Evolutionary conservation across 768 basidiomycete genomes (phyloP).

Genomic region (Rhodosporidiobolus sp.): DNA sequence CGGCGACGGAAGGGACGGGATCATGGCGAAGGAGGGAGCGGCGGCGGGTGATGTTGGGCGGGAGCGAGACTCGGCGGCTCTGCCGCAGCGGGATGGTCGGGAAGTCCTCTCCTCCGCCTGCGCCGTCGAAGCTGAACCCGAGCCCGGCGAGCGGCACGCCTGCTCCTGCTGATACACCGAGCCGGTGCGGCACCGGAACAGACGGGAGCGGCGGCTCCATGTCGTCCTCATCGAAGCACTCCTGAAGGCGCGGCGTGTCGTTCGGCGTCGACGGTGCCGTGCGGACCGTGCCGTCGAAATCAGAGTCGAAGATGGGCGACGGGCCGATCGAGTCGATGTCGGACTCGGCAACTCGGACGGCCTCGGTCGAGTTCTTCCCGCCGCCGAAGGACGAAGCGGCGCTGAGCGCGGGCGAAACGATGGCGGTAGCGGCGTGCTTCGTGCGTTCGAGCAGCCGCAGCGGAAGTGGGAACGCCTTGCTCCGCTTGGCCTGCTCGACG

Average conservation of each 20-base stretch:
- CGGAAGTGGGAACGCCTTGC: constrained; percentile 22
- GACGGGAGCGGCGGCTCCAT: constrained; percentile 9
- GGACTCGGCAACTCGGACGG: constrained; percentile 22
- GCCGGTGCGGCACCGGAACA: constrained; percentile 1
- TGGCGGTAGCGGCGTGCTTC: neutral
- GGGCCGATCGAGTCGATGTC: constrained; percentile 23
- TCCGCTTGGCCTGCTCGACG: constrained; percentile 3
- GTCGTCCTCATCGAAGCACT: constrained; percentile 31
- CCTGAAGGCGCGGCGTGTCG: constrained; percentile 25
- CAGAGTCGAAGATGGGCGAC: constrained; percentile 32
- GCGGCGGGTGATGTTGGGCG: neutral
- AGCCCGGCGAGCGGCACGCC: constrained; percentile 14
- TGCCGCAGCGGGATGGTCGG: neutral
- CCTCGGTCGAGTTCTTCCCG: neutral
- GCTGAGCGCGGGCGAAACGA: constrained; percentile 14
- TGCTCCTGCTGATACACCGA: neutral
- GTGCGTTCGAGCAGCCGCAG: constrained; percentile 25
- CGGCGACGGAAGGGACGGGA: constrained; percentile 24
- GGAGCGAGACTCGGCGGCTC: neutral
- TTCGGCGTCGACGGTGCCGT: constrained; percentile 36
- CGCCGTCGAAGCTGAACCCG: constrained; percentile 14
- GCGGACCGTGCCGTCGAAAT: constrained; percentile 1
- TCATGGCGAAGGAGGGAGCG: constrained; percentile 1
- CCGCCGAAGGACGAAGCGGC: neutral
- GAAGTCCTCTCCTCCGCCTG: neutral